Evolutionary conservation across 1,139 yeast genomes (phyloP).

Genomic region (Candida sp.): DNA sequence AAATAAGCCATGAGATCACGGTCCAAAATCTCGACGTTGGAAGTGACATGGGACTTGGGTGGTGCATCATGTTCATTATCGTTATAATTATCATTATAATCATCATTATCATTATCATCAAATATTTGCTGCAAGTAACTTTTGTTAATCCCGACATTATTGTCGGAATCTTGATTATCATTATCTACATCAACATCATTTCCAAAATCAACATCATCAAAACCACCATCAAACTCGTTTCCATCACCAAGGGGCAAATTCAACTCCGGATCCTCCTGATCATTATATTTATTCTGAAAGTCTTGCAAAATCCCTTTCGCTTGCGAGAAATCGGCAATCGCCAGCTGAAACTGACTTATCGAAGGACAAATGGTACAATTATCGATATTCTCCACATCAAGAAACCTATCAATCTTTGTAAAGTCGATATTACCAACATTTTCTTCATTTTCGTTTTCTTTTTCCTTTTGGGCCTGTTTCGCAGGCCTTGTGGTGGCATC

Average conservation of each 20-base stretch:
- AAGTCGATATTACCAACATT: slow-evolving; percentile 15
- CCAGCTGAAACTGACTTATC: slow-evolving; percentile 51
- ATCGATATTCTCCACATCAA: slow-evolving; percentile 29
- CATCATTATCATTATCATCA: slow-evolving; percentile 12
- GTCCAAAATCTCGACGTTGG: slow-evolving; percentile 44
- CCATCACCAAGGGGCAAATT: background rate
- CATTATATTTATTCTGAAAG: slow-evolving; percentile 35
- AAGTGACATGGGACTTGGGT: slow-evolving; percentile 12
- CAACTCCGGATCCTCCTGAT: slow-evolving; percentile 4
- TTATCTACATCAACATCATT: slow-evolving; percentile 28
- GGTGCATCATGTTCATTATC: slow-evolving; percentile 11
- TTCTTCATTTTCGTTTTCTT: slow-evolving; percentile 10
- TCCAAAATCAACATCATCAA: slow-evolving; percentile 21
- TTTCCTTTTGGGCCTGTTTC: slow-evolving; percentile 9
- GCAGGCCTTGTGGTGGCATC: slow-evolving; percentile 45
- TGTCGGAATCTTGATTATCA: slow-evolving; percentile 14
- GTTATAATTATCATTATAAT: slow-evolving; percentile 3
- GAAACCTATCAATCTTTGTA: slow-evolving; percentile 3
- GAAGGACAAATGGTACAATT: slow-evolving; percentile 59
- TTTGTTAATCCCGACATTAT: slow-evolving; percentile 15
- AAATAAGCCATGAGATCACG: slow-evolving; percentile 76
- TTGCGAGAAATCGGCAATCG: slow-evolving; percentile 53
- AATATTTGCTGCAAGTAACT: slow-evolving; percentile 22
- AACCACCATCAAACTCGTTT: slow-evolving; percentile 18
- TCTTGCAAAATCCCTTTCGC: slow-evolving; percentile 53